Evolutionary conservation across 2,329 filamentous ascomycete species (phyloP).

Genomic region (Cryphonectria radicalis): DNA sequence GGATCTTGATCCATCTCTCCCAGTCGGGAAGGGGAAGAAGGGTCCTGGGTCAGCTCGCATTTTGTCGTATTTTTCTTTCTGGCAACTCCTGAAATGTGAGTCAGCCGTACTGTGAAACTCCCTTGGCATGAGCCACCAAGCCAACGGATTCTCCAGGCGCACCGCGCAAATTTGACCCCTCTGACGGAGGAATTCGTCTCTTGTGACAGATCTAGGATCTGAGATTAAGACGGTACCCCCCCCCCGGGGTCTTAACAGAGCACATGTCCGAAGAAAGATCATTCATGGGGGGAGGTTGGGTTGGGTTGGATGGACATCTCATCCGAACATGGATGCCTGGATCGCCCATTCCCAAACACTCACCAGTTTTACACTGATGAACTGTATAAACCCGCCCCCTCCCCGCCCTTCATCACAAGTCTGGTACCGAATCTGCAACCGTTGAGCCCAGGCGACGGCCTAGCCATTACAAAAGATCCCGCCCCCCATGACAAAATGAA

Average conservation of each 20-base stretch:
- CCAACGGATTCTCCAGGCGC: neutral
- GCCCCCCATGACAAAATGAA: neutral
- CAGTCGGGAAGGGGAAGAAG: neutral
- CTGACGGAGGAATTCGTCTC: neutral
- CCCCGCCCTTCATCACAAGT: neutral
- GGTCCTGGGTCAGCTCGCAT: neutral
- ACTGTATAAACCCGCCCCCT: neutral
- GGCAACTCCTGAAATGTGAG: neutral
- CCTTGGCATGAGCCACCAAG: neutral
- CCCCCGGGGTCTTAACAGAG: neutral
- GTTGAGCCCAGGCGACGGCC: neutral
- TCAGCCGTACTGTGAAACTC: neutral
- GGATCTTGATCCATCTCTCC: neutral
- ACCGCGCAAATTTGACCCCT: neutral
- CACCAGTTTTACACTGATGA: neutral
- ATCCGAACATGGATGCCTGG: neutral
- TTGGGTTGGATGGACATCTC: neutral
- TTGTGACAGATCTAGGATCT: conserved; percentile 2
- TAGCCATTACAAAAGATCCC: neutral
- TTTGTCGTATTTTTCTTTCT: neutral
- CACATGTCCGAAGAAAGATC: neutral
- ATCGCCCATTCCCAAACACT: neutral
- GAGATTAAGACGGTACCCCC: neutral
- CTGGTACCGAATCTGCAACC: neutral
- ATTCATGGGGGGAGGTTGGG: neutral